phyloP scores from a whole-genome alignment of 345 rosid genomes.

The Gossypium thurberi region DNA sequence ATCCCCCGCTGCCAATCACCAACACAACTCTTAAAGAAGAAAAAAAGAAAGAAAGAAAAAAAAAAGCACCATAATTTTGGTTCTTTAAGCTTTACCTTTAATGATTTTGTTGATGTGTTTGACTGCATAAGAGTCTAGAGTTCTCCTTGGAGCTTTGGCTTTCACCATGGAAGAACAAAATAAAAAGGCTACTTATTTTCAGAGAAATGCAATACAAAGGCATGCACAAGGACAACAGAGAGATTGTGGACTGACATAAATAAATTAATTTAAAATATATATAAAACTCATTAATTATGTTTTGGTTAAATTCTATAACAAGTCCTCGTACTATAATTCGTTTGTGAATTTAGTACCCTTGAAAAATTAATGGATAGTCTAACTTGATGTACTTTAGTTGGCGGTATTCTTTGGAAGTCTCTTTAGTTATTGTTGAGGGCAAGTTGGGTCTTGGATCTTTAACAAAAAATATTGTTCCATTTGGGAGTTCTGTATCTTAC shows the following conservation, averaged over 20 bases:
- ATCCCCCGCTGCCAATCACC: constrained; percentile 56
- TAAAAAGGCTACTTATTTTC: background rate
- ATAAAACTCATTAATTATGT: too few relatives aligned
- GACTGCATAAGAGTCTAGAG: constrained; percentile 64
- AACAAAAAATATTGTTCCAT: too few relatives aligned
- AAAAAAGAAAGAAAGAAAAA: background rate
- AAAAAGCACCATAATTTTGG: too few relatives aligned
- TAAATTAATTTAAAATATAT: background rate
- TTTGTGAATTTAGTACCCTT: too few relatives aligned
- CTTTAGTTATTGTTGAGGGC: too few relatives aligned
- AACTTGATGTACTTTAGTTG: too few relatives aligned
- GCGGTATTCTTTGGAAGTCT: too few relatives aligned
- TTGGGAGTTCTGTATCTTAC: too few relatives aligned
- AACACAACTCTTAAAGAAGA: background rate
- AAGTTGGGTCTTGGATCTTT: too few relatives aligned
- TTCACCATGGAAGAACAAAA: constrained; percentile 58
- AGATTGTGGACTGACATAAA: constrained; percentile 13
- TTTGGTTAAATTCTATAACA: too few relatives aligned
- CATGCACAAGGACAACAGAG: constrained; percentile 27
- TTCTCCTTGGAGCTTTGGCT: constrained; percentile 61
- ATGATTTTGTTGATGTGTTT: constrained; percentile 66
- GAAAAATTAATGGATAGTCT: too few relatives aligned
- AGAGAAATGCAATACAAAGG: background rate
- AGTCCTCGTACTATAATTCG: too few relatives aligned
- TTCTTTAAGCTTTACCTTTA: constrained; percentile 37